Conservation (phyloP, 2,329 filamentous ascomycete species). For the Alternaria brassicae region DNA sequence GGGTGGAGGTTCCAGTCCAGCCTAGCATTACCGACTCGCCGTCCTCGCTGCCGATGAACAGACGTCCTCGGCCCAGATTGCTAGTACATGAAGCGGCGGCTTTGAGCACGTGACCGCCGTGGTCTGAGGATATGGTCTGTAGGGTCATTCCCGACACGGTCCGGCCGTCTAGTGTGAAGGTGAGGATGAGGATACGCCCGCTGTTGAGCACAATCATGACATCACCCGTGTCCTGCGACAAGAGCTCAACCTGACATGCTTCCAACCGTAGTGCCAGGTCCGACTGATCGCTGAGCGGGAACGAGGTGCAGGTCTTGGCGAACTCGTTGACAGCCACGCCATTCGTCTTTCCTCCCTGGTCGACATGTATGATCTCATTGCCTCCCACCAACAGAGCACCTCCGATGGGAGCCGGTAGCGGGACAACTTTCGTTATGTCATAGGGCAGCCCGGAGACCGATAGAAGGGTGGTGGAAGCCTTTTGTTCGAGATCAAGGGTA, state of each 20-base stretch:
- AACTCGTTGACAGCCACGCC: conserved; percentile 93
- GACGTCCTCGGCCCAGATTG: conserved; percentile 68
- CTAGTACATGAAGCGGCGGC: conserved; percentile 73
- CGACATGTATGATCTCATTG: conserved; percentile 93
- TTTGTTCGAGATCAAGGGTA: conserved; percentile 90
- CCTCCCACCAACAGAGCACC: conserved; percentile 84
- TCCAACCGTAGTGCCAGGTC: conserved; percentile 81
- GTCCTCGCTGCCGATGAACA: conserved; percentile 88
- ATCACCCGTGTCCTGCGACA: conserved; percentile 80
- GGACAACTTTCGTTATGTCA: conserved; percentile 82
- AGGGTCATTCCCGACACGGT: conserved; percentile 88
- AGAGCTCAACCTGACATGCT: conserved; percentile 75
- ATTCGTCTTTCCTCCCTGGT: conserved; percentile 92
- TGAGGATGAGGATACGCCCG: conserved; percentile 76
- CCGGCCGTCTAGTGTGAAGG: conserved; percentile 86
- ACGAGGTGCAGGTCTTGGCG: conserved; percentile 80
- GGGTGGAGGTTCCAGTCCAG: conserved; percentile 71
- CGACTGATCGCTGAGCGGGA: conserved; percentile 85
- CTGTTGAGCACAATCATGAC: conserved; percentile 81
- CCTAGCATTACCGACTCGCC: conserved; percentile 81
- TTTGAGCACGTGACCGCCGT: conserved; percentile 68
- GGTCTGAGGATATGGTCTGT: conserved; percentile 66
- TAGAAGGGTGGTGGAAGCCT: conserved; percentile 89
- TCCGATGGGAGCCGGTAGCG: conserved; percentile 84
- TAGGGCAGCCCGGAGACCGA: conserved; percentile 86